Base-by-base conservation (phyloP, 2,329 filamentous ascomycete species). In the Ophiocordyceps camponoti-floridani region DNA sequence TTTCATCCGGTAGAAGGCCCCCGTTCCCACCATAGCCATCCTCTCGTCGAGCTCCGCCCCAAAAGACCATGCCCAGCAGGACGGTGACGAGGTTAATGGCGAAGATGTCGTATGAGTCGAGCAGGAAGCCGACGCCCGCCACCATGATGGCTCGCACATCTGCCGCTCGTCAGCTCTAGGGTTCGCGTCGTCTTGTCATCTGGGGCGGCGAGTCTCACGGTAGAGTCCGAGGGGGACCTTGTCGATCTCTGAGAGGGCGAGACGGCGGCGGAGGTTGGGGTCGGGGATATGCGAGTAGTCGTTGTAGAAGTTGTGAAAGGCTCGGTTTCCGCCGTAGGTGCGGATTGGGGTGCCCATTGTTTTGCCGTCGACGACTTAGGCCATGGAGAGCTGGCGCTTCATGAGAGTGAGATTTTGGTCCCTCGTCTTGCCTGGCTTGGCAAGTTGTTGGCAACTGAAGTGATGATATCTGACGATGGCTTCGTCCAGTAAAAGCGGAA, bases 71-170 rank as follows among this genome's bases (percentile, higher is more conserved):
- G 41, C 84, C 84, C 13, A 89, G 63, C 57, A 88, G 75, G 41
- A 70, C 72, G 2, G 77, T 81, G 43, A 83, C 73, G 42, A 88
- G 67, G 58, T 82, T 84, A 59, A 87, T 83, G 55, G 84, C 81
- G 59, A 91, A 91, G 53, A 87, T 84, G 52, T 75, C 77, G 63
- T 89, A 89, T 12, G 82, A 80, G 59, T 88, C 84, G 42, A 84
- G 80, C 57, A 89, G 86, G 67, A 91, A 89, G 44, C 84, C 84
- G 47, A 85, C 79, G 43, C 84, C 84, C 26, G 84, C 83, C 3
- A 89, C 83, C 7, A 83, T 61, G 3, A 86, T 71, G 45, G 82
- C 79, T 42, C 83, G 75, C 26, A 87, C 68, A 62, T 88, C 63
- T 40, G 16, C 38, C 14, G 27, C 40, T n/a, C 43, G 44, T 12